Base-by-base conservation (phyloP, 768 basidiomycete genomes). In the Kwoniella mangroviensis region DNA sequence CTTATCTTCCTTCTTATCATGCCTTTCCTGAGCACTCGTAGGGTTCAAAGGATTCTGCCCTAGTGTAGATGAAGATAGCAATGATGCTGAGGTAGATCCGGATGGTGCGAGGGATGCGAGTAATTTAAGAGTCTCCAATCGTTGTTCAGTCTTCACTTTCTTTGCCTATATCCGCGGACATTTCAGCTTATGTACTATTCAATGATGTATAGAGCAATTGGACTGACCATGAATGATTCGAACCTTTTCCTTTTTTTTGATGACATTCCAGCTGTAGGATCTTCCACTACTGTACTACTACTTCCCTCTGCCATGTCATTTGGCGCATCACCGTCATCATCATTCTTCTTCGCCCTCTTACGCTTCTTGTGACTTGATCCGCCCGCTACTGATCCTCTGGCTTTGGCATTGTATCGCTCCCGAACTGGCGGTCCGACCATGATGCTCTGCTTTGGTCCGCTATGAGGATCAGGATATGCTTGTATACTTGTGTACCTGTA, bases 171-270 rank as follows among this genome's bases (percentile, higher is more conserved):
- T 56, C 19, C 40, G 13, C 40, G 40, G 34, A 56, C 13, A 55
- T 21, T 40, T 60, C 15, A 41, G 21, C 17, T 49, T 21, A 22
- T 54, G 17, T 57, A 22, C 13, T 57, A 6, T 1, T 17, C 56
- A 22, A 17, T 12, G 22, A 57, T 10, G 34, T 6, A 54, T 58
- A 6, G 22, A 24, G 17, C 28, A 40, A 0, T 6, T 40, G 24
- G 15, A 84, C 90, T 76, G 66, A 93, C 93, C 76, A 98, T 94
- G 78, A 94, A 98, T 72, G 92, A 92, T 72, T 98, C 95, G 4
- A 98, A 84, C 63, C 92, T 85, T 81, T 91, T 94, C 85, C 89
- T 90, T 85, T 93, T 95, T 85, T 94, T 94, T 67, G 85, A 88
- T 54, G 88, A 91, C 86, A 92, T 89, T 79, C 71, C 69, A 63